A percentile compares a stretch with the other conserved stretches of the same genome.
phyloP scores from a whole-genome alignment of 257 asterid species.

The Hygrophila difformis region DNA sequence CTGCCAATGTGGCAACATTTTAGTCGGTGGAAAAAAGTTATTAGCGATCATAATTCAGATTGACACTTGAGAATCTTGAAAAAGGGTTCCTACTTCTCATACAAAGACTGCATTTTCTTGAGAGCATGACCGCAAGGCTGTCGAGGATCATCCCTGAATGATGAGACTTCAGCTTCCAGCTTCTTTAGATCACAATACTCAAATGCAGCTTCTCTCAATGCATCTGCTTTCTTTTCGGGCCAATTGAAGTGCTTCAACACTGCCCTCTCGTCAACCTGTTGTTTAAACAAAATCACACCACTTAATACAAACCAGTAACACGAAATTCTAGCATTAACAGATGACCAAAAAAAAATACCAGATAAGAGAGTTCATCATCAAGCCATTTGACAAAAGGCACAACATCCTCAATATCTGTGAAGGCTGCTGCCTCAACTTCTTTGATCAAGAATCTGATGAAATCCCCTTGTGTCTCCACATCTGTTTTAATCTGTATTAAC shows the following conservation, averaged over 20 bases:
- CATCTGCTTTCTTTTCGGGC: slow-evolving; percentile 90
- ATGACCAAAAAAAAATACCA: slow-evolving; percentile 28
- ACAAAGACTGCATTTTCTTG: slow-evolving; percentile 64
- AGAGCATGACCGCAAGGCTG: slow-evolving; percentile 48
- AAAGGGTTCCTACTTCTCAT: slow-evolving; percentile 34
- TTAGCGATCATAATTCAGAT: no score
- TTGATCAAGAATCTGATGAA: slow-evolving; percentile 59
- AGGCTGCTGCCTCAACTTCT: slow-evolving; percentile 69
- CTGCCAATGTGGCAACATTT: slow-evolving; percentile 24
- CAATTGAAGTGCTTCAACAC: slow-evolving; percentile 79
- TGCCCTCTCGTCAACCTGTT: slow-evolving; percentile 86
- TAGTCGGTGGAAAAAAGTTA: not conserved
- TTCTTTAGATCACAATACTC: slow-evolving; percentile 69
- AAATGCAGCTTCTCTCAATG: slow-evolving; percentile 82
- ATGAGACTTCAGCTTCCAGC: slow-evolving; percentile 53
- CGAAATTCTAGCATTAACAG: no score
- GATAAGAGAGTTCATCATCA: slow-evolving; percentile 65
- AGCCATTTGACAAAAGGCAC: slow-evolving; percentile 81
- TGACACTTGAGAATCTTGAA: not conserved
- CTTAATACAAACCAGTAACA: not conserved
- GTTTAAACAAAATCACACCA: not conserved
- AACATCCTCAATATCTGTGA: slow-evolving; percentile 76
- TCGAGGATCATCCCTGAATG: slow-evolving; percentile 51
- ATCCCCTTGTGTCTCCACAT: slow-evolving; percentile 73
- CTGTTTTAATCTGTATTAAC: slow-evolving; percentile 62